A percentile compares a stretch with the other conserved stretches of the same genome.
These are phyloP conservation scores for Phytophthora pinifolia DNA, from an alignment of 352 stramenopile species.

Conservation along the genomic window DNA sequence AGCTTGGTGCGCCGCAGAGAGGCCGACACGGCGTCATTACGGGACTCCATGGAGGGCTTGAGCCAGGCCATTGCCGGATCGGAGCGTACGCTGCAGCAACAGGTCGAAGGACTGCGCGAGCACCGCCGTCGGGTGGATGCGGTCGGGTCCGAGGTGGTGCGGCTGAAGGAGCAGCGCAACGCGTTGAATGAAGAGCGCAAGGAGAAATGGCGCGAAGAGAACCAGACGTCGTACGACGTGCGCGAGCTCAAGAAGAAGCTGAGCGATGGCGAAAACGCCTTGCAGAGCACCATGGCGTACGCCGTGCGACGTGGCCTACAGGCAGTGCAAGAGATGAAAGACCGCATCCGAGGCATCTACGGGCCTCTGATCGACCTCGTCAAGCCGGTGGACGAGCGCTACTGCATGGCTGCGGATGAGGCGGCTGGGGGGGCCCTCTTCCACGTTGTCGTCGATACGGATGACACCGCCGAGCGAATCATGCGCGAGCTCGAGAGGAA, in stretches of 20 bases:
- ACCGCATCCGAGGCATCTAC: conserved; percentile 83
- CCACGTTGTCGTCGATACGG: conserved; percentile 98
- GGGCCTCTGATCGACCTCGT: conserved; percentile 98
- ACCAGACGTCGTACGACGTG: conserved; percentile 74
- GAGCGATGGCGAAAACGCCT: conserved; percentile 64
- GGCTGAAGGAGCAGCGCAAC: conserved; percentile 84
- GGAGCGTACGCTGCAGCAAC: conserved; percentile 46
- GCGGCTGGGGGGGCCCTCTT: conserved; percentile 96
- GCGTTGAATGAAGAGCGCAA: conserved; percentile 77
- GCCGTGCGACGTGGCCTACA: conserved; percentile 85
- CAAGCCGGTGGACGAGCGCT: conserved; percentile 82
- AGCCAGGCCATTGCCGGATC: conserved; percentile 40
- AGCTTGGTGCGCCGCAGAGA: conserved; percentile 60
- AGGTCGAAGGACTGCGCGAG: conserved; percentile 51
- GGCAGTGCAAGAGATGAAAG: conserved; percentile 88
- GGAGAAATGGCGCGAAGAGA: conserved; percentile 80
- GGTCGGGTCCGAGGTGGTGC: conserved; percentile 50
- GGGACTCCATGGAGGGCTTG: conserved; percentile 46
- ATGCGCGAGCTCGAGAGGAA: conserved; percentile 95
- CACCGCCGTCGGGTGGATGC: conserved; percentile 56
- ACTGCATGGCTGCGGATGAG: conserved; percentile 95
- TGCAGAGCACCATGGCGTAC: conserved; percentile 86
- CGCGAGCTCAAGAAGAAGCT: conserved; percentile 74
- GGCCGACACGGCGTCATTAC: conserved; percentile 44
- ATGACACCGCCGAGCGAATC: conserved; percentile 94